Conservation (phyloP, 1,284 basidiomycete genomes). For the Sphagnurus paluster region DNA sequence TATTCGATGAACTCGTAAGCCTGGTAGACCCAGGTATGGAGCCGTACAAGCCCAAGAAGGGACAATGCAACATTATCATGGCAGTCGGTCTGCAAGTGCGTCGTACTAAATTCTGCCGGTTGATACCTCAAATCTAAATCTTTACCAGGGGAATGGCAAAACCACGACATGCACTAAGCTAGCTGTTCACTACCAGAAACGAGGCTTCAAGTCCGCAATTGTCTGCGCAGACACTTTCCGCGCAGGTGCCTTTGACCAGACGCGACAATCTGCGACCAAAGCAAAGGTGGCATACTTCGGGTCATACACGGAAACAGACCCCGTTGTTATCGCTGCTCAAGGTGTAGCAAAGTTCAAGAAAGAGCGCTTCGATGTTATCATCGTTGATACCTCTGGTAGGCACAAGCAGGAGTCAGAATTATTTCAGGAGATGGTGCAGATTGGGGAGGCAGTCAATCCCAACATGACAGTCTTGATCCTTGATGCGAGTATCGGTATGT, state of each 20-base stretch:
- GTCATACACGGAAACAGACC: slow-evolving; percentile 98
- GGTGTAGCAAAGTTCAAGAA: slow-evolving; percentile 98
- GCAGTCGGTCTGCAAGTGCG: slow-evolving; percentile 90
- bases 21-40: slow-evolving; percentile 95
- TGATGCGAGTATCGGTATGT: slow-evolving; percentile 82
- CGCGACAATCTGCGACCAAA: slow-evolving; percentile 91
- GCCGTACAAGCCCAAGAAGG: slow-evolving; percentile 96
- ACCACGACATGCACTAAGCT: slow-evolving; percentile 98
- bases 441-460: slow-evolving; percentile 89
- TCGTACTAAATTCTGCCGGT: slow-evolving; percentile 12
- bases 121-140: slow-evolving; percentile 6
- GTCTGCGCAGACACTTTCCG: slow-evolving; percentile 99
- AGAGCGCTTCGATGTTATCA: slow-evolving; percentile 97
- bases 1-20: slow-evolving; percentile 95
- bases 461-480: slow-evolving; percentile 91
- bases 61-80: slow-evolving; percentile 95
- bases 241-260: slow-evolving; percentile 99
- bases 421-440: slow-evolving; percentile 98
- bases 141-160: slow-evolving; percentile 88
- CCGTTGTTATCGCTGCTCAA: slow-evolving; percentile 90
- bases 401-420: slow-evolving; percentile 98
- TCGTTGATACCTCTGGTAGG: slow-evolving; percentile 97
- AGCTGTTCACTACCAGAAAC: slow-evolving; percentile 96
- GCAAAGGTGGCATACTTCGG: slow-evolving; percentile 99
- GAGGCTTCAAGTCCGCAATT: slow-evolving; percentile 97